Evolutionary conservation across 805 yeast species (phyloP).

Genomic region (Metschnikowia dekortorum): DNA sequence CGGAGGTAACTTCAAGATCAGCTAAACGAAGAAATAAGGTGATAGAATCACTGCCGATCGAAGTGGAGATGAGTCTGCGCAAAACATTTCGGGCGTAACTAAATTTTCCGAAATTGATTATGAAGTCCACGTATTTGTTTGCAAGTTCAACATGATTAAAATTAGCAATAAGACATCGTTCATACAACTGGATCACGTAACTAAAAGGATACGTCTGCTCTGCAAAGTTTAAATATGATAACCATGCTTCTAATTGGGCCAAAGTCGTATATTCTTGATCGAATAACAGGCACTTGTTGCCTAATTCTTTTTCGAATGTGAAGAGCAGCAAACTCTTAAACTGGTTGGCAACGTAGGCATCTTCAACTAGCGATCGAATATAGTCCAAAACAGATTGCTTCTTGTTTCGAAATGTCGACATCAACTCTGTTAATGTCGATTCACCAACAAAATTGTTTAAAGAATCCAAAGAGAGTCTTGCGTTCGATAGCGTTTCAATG

Average conservation of each 20-base stretch:
- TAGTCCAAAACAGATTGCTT: conserved; percentile 29
- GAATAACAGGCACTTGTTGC: conserved; percentile 26
- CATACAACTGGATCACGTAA: conserved; percentile 34
- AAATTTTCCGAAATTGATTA: conserved; percentile 22
- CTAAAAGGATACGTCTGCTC: conserved; percentile 33
- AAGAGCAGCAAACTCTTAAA: conserved; percentile 47
- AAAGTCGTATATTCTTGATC: conserved; percentile 28
- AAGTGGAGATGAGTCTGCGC: conserved; percentile 27
- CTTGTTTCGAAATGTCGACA: conserved; percentile 13
- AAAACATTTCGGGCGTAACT: conserved; percentile 39
- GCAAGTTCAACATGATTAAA: conserved; percentile 46
- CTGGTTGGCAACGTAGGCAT: conserved; percentile 53
- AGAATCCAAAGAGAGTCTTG: conserved; percentile 6
- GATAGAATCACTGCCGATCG: conserved; percentile 20
- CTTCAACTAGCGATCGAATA: conserved; percentile 46
- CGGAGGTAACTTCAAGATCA: conserved; percentile 40
- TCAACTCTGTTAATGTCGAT: conserved; percentile 13
- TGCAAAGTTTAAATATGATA: conserved; percentile 49
- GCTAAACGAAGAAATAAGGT: conserved; percentile 35
- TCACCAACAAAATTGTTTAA: conserved; percentile 18
- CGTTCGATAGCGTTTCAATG: conserved; percentile 30
- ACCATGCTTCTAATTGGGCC: conserved; percentile 58
- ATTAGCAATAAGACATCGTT: conserved; percentile 45
- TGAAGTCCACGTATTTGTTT: conserved; percentile 46
- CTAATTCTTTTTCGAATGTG: conserved; percentile 44